Evolutionary conservation across 768 basidiomycete genomes (phyloP).

Genomic region (Calocybe indica): DNA sequence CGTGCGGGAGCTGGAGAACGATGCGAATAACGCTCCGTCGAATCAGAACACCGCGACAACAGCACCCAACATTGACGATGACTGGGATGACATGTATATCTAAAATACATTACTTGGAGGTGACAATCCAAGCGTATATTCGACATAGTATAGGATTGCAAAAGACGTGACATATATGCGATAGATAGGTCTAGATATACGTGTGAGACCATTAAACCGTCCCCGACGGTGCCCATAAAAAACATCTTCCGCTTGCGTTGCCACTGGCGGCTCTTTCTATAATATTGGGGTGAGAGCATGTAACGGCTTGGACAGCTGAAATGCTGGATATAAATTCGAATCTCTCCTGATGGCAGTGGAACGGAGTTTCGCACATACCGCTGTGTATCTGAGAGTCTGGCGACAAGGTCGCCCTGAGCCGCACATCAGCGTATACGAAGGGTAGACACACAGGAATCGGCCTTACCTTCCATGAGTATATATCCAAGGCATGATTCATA

Average conservation of each 20-base stretch:
- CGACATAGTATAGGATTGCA: too few species aligned
- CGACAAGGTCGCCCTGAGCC: slow-evolving; percentile 61
- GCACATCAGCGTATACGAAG: slow-evolving; percentile 1
- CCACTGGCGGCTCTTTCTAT: slow-evolving; percentile 73
- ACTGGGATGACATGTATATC: background rate
- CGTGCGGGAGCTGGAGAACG: slow-evolving; percentile 45
- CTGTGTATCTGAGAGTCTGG: slow-evolving; percentile 50
- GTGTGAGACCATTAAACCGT: background rate
- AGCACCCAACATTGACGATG: background rate
- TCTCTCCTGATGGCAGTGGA: slow-evolving; percentile 1
- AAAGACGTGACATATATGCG: too few species aligned
- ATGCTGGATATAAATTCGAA: slow-evolving; percentile 38
- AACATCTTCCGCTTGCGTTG: slow-evolving; percentile 74
- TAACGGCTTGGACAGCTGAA: slow-evolving; percentile 85
- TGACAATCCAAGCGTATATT: too few species aligned
- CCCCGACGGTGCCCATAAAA: slow-evolving; percentile 66
- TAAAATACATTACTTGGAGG: background rate
- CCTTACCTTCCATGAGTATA: slow-evolving; percentile 65
- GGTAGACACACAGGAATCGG: background rate
- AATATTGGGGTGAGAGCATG: slow-evolving; percentile 74
- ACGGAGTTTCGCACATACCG: slow-evolving; percentile 31
- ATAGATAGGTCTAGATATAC: background rate
- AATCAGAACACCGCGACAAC: background rate
- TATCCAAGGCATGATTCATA: slow-evolving; percentile 74
- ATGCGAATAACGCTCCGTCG: too few species aligned